These are phyloP conservation scores for Beauveria brongniartii DNA, from an alignment of 2,329 filamentous ascomycete genomes.

Conservation along the genomic window DNA sequence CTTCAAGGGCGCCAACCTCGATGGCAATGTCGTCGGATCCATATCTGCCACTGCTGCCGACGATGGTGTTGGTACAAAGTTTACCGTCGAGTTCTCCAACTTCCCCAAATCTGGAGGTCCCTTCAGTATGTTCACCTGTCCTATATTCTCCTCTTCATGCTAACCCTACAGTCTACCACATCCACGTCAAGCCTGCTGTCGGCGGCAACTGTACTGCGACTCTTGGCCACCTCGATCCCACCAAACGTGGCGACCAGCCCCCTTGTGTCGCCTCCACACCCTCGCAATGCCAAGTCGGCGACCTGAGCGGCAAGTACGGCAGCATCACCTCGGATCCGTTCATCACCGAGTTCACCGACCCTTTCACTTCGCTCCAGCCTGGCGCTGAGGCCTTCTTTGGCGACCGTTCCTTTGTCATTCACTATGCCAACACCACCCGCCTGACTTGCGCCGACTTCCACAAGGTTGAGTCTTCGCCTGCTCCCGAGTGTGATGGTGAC, in stretches of 20 bases:
- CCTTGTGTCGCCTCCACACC: constrained; percentile 50
- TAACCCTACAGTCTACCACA: constrained; percentile 53
- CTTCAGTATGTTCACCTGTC: constrained; percentile 42
- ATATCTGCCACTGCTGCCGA: constrained; percentile 38
- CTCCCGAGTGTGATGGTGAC: constrained; percentile 9
- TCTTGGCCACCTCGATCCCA: constrained; percentile 64
- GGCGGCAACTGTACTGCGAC: constrained; percentile 66
- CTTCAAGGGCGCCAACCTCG: constrained; percentile 37
- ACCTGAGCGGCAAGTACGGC: constrained; percentile 68
- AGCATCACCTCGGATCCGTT: constrained; percentile 46
- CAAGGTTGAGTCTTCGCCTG: constrained; percentile 11
- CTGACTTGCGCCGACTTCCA: constrained; percentile 58
- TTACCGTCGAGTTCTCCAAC: constrained; percentile 48
- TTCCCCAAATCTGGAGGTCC: constrained; percentile 49
- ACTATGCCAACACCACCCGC: constrained; percentile 55
- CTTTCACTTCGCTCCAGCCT: constrained; percentile 45
- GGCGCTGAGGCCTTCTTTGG: constrained; percentile 52
- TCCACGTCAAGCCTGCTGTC: constrained; percentile 59
- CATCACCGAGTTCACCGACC: constrained; percentile 43
- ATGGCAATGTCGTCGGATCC: constrained; percentile 47
- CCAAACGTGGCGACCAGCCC: constrained; percentile 51
- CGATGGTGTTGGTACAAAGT: constrained; percentile 46
- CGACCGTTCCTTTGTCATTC: constrained; percentile 56
- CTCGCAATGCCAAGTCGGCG: constrained; percentile 65
- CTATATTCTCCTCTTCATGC: neutral